Evolutionary conservation across 768 basidiomycete genomes (phyloP).

Genomic region (Mycena pura): DNA sequence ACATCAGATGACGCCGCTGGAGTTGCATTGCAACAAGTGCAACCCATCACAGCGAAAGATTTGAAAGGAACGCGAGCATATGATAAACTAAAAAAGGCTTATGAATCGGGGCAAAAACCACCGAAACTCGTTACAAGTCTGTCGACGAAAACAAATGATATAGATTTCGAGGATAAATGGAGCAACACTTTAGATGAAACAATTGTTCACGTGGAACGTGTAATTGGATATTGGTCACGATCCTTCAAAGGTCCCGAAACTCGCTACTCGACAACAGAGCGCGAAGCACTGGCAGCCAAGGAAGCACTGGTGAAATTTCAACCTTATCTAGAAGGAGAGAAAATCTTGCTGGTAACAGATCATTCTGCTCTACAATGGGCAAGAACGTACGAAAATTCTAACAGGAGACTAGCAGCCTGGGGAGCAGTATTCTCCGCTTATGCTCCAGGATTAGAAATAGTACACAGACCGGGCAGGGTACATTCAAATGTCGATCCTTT

Average conservation of each 20-base stretch:
- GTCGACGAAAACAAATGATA: background rate
- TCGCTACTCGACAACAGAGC: conserved; percentile 35
- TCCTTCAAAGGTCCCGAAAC: conserved; percentile 30
- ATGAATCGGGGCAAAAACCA: background rate
- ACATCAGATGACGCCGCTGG: conserved; percentile 16
- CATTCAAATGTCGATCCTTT: conserved; percentile 13
- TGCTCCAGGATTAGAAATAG: background rate
- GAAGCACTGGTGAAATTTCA: conserved; percentile 37
- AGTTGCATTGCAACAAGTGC: conserved; percentile 23
- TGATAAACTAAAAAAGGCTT: conserved; percentile 1
- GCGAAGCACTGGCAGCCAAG: conserved; percentile 34
- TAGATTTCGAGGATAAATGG: background rate
- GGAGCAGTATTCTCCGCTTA: conserved; percentile 30
- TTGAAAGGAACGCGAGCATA: conserved; percentile 20
- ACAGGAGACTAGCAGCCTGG: conserved; percentile 29
- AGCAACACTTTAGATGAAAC: background rate
- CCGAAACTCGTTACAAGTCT: background rate
- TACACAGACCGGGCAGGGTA: conserved; percentile 2
- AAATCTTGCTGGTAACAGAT: conserved; percentile 17
- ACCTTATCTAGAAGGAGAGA: conserved; percentile 38
- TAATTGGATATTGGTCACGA: conserved; percentile 29
- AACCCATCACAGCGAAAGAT: conserved; percentile 9
- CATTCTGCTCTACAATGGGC: conserved; percentile 14
- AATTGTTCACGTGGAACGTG: conserved; percentile 19
- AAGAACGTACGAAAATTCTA: conserved; percentile 8